These are phyloP conservation scores for Leccinellum albellum DNA, from an alignment of 768 basidiomycete genomes.

Conservation along the genomic window DNA sequence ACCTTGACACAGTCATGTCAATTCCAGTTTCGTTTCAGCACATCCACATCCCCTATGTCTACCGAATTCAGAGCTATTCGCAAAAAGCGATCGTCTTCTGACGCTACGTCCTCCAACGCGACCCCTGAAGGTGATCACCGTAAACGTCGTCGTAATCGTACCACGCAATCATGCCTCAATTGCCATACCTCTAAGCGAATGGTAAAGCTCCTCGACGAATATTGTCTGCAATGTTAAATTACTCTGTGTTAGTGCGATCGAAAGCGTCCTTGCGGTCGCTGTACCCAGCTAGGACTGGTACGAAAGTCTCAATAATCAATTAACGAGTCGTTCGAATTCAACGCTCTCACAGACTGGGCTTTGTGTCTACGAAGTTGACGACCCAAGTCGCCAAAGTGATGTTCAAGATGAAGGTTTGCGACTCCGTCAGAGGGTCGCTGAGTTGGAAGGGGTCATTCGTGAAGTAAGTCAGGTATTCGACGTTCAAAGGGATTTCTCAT, in stretches of 20 bases:
- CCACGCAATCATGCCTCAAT: slow-evolving; percentile 70
- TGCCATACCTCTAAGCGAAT: slow-evolving; percentile 73
- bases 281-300: slow-evolving; percentile 39
- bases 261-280: slow-evolving; percentile 46
- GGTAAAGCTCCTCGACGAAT: slow-evolving; percentile 36
- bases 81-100: slow-evolving; percentile 31
- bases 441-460: slow-evolving; percentile 81
- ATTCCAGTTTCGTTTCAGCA: slow-evolving; percentile 1
- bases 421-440: slow-evolving; percentile 71
- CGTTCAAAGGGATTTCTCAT: not conserved
- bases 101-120: slow-evolving; percentile 24
- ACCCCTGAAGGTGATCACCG: slow-evolving; percentile 51
- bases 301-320: slow-evolving; percentile 26
- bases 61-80: slow-evolving; percentile 22
- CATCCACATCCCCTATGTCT: slow-evolving; percentile 21
- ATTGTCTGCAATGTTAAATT: not conserved
- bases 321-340: slow-evolving; percentile 15
- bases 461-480: slow-evolving; percentile 43
- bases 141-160: slow-evolving; percentile 64
- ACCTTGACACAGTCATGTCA: slow-evolving; percentile 1
- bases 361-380: slow-evolving; percentile 83
- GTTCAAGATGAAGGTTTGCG: slow-evolving; percentile 60
- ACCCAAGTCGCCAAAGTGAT: slow-evolving; percentile 53
- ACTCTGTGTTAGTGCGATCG: slow-evolving; percentile 38
- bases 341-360: slow-evolving; percentile 56